phyloP scores from a whole-genome alignment of 169 alveolate genomes.

The Cystoisospora suis region DNA sequence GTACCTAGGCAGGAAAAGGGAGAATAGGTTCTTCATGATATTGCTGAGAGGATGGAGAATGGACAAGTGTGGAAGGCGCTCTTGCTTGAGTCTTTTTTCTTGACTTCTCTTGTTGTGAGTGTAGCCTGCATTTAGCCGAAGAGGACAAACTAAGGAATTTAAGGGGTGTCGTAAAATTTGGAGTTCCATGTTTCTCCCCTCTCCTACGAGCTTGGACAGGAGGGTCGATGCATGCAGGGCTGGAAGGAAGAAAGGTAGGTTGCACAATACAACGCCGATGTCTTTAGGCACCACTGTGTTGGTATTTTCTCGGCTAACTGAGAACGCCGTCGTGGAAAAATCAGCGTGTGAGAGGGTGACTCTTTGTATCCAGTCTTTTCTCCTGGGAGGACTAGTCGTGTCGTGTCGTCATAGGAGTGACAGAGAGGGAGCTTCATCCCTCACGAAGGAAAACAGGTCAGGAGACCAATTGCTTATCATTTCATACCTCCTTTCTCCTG shows the following conservation, averaged over 20 bases:
- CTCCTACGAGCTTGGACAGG: constrained; percentile 28
- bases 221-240: constrained; percentile 26
- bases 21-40: too few species aligned
- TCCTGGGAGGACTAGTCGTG: neutral
- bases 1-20: too few species aligned
- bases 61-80: too few species aligned
- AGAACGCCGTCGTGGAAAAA: neutral
- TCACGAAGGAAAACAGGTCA: too few species aligned
- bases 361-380: neutral
- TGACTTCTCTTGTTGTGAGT: too few species aligned
- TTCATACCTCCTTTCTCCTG: too few species aligned
- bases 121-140: neutral
- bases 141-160: neutral
- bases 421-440: too few species aligned
- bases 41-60: too few species aligned
- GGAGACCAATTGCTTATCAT: too few species aligned
- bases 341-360: neutral
- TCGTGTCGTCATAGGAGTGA: too few species aligned
- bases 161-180: neutral
- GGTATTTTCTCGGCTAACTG: neutral
- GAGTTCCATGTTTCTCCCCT: constrained; percentile 14
- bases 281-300: neutral
- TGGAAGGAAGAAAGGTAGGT: neutral
- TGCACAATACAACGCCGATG: neutral
- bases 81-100: too few species aligned